Evolutionary conservation across 352 stramenopile genomes (phyloP).

Genomic region (Albugo laibachii): DNA sequence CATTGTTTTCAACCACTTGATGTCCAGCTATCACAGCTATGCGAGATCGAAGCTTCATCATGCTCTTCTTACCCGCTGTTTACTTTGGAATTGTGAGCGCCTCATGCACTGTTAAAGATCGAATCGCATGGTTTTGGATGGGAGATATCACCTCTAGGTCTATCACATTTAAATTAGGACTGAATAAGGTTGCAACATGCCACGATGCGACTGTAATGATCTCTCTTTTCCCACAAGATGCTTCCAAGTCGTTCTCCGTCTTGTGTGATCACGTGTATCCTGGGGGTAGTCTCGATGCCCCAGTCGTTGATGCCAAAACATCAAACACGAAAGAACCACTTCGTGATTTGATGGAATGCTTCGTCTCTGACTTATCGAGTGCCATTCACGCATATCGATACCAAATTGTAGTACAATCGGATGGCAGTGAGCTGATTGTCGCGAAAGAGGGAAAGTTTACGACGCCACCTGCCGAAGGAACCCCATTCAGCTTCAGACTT

Average conservation of each 20-base stretch:
- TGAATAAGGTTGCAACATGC: constrained; percentile 30
- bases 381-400: constrained; percentile 33
- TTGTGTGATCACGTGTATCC: background rate
- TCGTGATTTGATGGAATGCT: constrained; percentile 15
- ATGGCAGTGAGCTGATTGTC: constrained; percentile 5
- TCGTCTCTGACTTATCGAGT: constrained; percentile 22
- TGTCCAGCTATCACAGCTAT: too few species aligned
- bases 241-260: background rate
- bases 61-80: background rate
- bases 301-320: background rate
- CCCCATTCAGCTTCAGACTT: constrained; percentile 38
- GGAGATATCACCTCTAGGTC: constrained; percentile 42
- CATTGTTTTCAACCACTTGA: too few species aligned
- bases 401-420: constrained; percentile 17
- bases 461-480: constrained; percentile 23
- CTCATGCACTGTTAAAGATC: background rate
- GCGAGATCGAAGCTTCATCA: too few species aligned
- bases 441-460: constrained; percentile 21
- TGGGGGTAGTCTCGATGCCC: background rate
- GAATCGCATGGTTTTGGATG: constrained; percentile 34
- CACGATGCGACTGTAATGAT: constrained; percentile 2
- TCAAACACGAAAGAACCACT: background rate
- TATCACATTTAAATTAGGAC: constrained; percentile 46
- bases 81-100: background rate
- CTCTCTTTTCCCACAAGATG: background rate